Evolutionary conservation across 768 basidiomycete genomes (phyloP).

Genomic region (Auriscalpium orientale): DNA sequence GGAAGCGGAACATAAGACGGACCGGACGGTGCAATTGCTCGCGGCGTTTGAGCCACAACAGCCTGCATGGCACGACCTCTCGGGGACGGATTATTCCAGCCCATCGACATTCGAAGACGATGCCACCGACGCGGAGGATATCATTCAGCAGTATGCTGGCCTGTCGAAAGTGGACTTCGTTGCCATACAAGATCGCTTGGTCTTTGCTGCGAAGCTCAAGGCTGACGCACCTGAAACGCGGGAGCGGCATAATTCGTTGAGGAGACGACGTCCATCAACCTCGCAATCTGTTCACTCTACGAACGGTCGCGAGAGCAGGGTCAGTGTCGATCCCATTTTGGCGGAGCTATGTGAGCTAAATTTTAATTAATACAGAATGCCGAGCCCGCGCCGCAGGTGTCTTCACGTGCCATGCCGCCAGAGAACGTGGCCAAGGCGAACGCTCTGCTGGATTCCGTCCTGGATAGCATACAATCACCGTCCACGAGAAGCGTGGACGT

Average conservation of each 20-base stretch:
- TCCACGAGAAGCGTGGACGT: constrained; percentile 12
- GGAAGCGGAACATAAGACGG: constrained; percentile 52
- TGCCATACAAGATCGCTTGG: constrained; percentile 68
- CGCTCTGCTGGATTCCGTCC: constrained; percentile 58
- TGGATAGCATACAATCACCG: constrained; percentile 37
- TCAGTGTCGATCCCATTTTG: constrained; percentile 16
- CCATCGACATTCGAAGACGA: constrained; percentile 38
- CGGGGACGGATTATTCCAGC: constrained; percentile 35
- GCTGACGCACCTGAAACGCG: constrained; percentile 48
- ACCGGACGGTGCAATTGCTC: constrained; percentile 47
- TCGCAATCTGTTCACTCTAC: constrained; percentile 81
- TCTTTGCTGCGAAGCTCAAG: constrained; percentile 54
- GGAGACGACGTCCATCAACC: constrained; percentile 70
- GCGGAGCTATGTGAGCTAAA: neutral
- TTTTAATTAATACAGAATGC: constrained; percentile 40
- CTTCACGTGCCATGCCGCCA: constrained; percentile 22
- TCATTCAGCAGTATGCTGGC: constrained; percentile 58
- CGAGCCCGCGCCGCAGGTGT: constrained; percentile 47
- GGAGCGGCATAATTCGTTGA: constrained; percentile 61
- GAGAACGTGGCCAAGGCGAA: constrained; percentile 55
- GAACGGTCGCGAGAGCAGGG: constrained; percentile 40
- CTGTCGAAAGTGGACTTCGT: constrained; percentile 63
- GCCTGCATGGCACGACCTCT: constrained; percentile 60
- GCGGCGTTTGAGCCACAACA: constrained; percentile 41
- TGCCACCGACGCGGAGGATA: constrained; percentile 51